These are phyloP conservation scores for Hypoxylon sp. DNA, from an alignment of 2,329 filamentous ascomycete species.

Conservation along the genomic window DNA sequence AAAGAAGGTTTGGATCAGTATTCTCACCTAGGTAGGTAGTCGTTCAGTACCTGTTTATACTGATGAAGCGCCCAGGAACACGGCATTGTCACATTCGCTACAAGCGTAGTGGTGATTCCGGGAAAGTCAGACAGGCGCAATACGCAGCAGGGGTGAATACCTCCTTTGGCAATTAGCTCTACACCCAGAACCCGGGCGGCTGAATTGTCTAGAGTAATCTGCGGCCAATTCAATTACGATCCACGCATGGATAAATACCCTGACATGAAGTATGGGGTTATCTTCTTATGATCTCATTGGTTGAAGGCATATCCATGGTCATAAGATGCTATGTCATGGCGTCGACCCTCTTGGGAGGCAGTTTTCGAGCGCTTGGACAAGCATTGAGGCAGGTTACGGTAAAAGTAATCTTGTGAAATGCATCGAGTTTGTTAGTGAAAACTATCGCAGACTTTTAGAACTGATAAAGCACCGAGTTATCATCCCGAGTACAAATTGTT, in stretches of 20 bases:
- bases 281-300: conserved; percentile 29
- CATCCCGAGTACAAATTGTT: neutral
- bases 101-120: neutral
- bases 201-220: conserved; percentile 39
- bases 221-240: conserved; percentile 19
- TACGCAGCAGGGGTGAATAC: conserved; percentile 13
- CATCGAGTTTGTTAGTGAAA: conserved; percentile 6
- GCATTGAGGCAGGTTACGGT: neutral
- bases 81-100: neutral
- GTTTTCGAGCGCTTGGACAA: neutral
- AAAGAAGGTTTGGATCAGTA: neutral
- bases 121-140: neutral
- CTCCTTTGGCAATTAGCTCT: conserved; percentile 40
- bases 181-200: conserved; percentile 35
- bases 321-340: neutral
- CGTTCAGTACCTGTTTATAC: neutral
- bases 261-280: conserved; percentile 19
- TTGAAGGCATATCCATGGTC: neutral
- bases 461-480: neutral
- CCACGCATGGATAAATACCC: conserved; percentile 36
- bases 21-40: neutral
- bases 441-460: conserved; percentile 4
- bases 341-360: conserved; percentile 8
- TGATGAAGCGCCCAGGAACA: neutral
- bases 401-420: neutral